Evolutionary conservation across 495 filamentous ascomycete genomes (phyloP).

Genomic region (Parachaetomium inaequale): DNA sequence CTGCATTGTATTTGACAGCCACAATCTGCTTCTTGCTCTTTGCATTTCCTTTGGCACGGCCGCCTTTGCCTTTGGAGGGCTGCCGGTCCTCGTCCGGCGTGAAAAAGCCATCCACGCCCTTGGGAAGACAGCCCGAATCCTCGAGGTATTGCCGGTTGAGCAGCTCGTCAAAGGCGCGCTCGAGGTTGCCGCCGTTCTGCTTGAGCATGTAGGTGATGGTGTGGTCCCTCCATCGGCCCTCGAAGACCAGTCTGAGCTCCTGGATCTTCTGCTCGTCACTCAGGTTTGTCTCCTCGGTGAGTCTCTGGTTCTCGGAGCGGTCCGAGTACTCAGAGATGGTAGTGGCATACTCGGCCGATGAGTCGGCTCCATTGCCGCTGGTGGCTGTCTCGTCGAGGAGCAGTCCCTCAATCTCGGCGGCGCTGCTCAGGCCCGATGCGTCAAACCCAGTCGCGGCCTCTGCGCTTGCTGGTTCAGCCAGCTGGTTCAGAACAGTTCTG

Average conservation of each 20-base stretch:
- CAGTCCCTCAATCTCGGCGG: conserved; percentile 15
- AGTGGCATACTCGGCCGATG: conserved; percentile 23
- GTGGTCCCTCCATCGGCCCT: conserved; percentile 52
- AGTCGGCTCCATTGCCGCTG: conserved; percentile 17
- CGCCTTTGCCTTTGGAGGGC: conserved; percentile 46
- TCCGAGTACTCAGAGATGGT: conserved; percentile 33
- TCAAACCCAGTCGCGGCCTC: conserved; percentile 74
- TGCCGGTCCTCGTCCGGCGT: conserved; percentile 38
- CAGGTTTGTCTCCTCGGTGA: conserved; percentile 44
- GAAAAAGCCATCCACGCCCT: conserved; percentile 78
- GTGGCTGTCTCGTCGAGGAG: conserved; percentile 20
- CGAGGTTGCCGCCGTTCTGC: conserved; percentile 59
- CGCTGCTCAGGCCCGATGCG: conserved; percentile 61
- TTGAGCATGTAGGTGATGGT: conserved; percentile 62
- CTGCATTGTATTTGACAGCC: conserved; percentile 23
- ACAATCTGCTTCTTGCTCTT: conserved; percentile 23
- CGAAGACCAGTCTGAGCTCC: conserved; percentile 65
- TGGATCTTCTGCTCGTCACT: conserved; percentile 54
- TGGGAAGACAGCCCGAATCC: conserved; percentile 54
- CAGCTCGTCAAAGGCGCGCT: conserved; percentile 74
- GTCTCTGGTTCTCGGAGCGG: conserved; percentile 17
- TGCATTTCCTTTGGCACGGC: conserved; percentile 4
- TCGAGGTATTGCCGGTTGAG: conserved; percentile 72
- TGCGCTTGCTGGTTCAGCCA: conserved; percentile 57
- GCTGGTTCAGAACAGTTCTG: conserved; percentile 49